Evolutionary conservation across 768 basidiomycete species (phyloP).

Genomic region (Boletus sensibilis): DNA sequence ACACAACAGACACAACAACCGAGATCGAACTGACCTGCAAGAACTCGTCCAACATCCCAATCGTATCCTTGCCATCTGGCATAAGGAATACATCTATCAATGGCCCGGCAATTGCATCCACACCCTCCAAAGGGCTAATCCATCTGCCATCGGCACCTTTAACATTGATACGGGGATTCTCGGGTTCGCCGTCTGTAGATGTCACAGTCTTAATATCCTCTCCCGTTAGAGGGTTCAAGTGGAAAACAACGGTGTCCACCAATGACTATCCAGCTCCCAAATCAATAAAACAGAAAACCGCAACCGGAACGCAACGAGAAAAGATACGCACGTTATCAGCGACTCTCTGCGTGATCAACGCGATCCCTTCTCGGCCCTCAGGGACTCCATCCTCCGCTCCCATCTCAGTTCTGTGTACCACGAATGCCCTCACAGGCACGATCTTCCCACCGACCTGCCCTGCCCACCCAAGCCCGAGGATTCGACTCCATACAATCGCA

Average conservation of each 20-base stretch:
- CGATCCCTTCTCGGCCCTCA: conserved; percentile 46
- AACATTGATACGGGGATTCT: background rate
- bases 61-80: conserved; percentile 44
- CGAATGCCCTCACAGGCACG: conserved; percentile 60
- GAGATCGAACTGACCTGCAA: conserved; percentile 53
- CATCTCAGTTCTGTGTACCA: conserved; percentile 36
- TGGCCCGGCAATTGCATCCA: conserved; percentile 59
- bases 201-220: conserved; percentile 43
- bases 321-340: conserved; percentile 56
- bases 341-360: conserved; percentile 58
- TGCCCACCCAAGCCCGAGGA: conserved; percentile 73
- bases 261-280: conserved; percentile 41
- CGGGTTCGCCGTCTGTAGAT: conserved; percentile 6
- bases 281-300: conserved; percentile 10
- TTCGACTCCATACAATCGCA: conserved; percentile 72
- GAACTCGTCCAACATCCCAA: conserved; percentile 73
- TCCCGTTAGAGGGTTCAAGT: conserved; percentile 79
- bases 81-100: conserved; percentile 58
- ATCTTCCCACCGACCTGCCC: conserved; percentile 53
- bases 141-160: conserved; percentile 14
- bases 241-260: conserved; percentile 73
- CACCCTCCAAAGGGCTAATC: conserved; percentile 50
- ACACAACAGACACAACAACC: background rate
- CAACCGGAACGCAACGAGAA: background rate
- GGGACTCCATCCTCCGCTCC: conserved; percentile 16